Evolutionary conservation across 2,329 filamentous ascomycete genomes (phyloP).

Genomic region (Exophiala sp.): DNA sequence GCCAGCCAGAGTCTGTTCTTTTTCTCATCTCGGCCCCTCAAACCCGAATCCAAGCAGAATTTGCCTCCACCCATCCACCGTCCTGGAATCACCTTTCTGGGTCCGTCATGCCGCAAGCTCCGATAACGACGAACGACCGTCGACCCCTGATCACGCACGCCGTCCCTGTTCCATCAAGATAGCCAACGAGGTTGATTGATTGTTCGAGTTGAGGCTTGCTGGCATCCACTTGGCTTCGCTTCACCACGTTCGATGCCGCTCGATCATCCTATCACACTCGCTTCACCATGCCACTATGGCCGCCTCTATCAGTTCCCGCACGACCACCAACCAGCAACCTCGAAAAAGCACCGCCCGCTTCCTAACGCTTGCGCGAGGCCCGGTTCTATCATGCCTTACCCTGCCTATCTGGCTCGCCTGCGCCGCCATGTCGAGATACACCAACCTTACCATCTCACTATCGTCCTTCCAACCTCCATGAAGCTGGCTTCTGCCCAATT

Average conservation of each 20-base stretch:
- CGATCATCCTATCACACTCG: slow-evolving; percentile 1
- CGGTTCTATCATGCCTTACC: background rate
- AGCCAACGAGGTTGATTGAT: background rate
- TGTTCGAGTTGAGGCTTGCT: background rate
- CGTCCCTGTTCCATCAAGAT: background rate
- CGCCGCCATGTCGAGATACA: background rate
- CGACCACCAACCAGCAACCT: slow-evolving; percentile 7
- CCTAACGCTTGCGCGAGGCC: background rate
- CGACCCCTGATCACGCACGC: background rate
- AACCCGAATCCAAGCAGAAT: background rate
- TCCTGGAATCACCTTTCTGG: background rate
- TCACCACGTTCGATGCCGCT: background rate
- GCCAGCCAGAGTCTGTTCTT: background rate
- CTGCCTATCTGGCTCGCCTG: background rate
- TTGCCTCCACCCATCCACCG: background rate
- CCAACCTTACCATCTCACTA: background rate
- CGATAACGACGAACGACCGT: background rate
- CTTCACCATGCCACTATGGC: background rate
- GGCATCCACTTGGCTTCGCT: slow-evolving; percentile 2
- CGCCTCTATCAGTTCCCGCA: slow-evolving; percentile 13
- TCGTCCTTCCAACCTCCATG: background rate
- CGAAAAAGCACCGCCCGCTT: background rate
- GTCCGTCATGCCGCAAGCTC: background rate
- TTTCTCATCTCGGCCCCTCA: background rate
- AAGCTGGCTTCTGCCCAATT: background rate